Evolutionary conservation across 2,329 filamentous ascomycete species (phyloP).

Genomic region (Diaporthe eres): DNA sequence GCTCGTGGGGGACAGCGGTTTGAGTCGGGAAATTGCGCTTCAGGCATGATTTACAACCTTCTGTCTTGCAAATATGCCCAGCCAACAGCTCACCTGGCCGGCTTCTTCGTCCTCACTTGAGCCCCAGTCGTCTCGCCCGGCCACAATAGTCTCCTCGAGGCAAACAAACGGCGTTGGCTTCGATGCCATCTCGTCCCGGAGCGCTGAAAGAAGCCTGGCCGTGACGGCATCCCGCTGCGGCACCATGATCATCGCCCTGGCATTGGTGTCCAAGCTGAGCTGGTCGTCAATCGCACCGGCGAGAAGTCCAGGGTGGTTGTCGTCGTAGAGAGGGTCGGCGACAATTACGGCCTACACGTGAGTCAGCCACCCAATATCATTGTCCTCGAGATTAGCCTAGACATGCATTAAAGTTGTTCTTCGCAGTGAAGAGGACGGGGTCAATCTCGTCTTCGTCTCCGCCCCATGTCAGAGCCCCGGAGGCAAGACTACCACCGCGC

Average conservation of each 20-base stretch:
- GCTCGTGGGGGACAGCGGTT: neutral
- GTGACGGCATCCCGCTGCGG: conserved; percentile 82
- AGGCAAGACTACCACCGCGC: conserved; percentile 70
- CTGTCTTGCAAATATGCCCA: conserved; percentile 69
- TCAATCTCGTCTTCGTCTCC: conserved; percentile 63
- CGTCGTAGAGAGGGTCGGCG: conserved; percentile 89
- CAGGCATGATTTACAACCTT: neutral
- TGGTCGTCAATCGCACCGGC: conserved; percentile 78
- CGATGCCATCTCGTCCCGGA: conserved; percentile 72
- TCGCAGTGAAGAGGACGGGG: conserved; percentile 58
- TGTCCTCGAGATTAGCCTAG: conserved; percentile 16
- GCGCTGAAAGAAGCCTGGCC: conserved; percentile 71
- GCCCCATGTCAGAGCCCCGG: conserved; percentile 83
- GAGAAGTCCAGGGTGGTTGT: conserved; percentile 83
- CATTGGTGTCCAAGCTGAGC: conserved; percentile 68
- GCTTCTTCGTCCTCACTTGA: conserved; percentile 59
- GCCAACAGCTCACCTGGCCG: conserved; percentile 74
- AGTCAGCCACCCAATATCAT: conserved; percentile 37
- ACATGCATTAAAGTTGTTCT: conserved; percentile 66
- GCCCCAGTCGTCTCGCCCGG: conserved; percentile 82
- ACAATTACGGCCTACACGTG: conserved; percentile 78
- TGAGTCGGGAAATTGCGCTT: neutral
- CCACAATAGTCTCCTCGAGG: conserved; percentile 73
- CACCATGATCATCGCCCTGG: conserved; percentile 83
- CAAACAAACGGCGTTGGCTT: conserved; percentile 63